Conservation (phyloP, 495 filamentous ascomycete species). For the Aspergillus sclerotiicarbonarius region DNA sequence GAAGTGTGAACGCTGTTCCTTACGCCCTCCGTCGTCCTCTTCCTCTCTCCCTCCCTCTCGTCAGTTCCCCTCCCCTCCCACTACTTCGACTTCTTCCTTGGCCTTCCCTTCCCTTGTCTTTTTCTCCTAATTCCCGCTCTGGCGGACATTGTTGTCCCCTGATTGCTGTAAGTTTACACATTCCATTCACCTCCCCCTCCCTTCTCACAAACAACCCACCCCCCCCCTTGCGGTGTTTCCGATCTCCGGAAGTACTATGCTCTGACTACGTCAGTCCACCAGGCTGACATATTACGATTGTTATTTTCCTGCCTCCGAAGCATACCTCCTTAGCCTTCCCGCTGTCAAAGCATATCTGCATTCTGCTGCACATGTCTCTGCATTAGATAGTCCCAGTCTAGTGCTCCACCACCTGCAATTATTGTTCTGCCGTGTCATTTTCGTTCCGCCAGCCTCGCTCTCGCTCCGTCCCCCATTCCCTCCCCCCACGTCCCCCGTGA, state of each 20-base stretch:
- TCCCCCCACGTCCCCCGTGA: constrained; percentile 21
- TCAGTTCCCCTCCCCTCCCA: constrained; percentile 13
- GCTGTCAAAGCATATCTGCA: constrained; percentile 11
- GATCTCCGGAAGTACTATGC: not conserved
- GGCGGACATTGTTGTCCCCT: not conserved
- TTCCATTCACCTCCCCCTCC: not conserved
- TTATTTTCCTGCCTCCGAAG: constrained; percentile 9
- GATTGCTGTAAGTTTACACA: constrained; percentile 6
- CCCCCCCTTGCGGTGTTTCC: constrained; percentile 8
- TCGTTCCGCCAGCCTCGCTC: constrained; percentile 13
- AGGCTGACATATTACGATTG: constrained; percentile 25
- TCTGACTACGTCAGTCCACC: constrained; percentile 19
- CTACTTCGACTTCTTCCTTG: constrained; percentile 6
- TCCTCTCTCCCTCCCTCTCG: constrained; percentile 15
- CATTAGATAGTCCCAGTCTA: constrained; percentile 11
- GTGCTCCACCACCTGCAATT: constrained; percentile 13
- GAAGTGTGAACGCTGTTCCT: constrained; percentile 3
- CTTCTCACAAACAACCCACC: no score
- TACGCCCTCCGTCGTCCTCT: constrained; percentile 26
- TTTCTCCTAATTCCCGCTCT: not conserved
- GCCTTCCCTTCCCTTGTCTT: constrained; percentile 2
- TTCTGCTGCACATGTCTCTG: constrained; percentile 7
- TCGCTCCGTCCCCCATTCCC: constrained; percentile 15
- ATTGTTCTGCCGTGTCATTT: constrained; percentile 7
- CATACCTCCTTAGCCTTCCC: not conserved